Evolutionary conservation across 192 early-diverging fungal genomes (phyloP).

Genomic region (Ambispora gerdemannii): DNA sequence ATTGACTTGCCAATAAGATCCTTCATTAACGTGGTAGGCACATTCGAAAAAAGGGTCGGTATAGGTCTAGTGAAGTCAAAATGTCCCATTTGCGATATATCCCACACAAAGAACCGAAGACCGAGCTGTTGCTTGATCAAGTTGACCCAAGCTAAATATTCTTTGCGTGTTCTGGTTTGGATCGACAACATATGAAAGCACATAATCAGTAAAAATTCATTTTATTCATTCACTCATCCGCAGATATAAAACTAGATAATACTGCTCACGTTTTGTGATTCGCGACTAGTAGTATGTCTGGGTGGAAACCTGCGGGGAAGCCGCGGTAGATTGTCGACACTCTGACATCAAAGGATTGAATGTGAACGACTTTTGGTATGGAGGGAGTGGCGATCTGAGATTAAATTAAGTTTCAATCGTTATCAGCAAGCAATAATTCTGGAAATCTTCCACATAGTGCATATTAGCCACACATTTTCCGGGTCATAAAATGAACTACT

Average conservation of each 20-base stretch:
- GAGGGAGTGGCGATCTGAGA: constrained; percentile 15
- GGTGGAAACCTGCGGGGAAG: constrained; percentile 16
- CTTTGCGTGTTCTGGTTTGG: constrained; percentile 21
- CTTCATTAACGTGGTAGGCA: constrained; percentile 28
- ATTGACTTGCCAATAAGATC: constrained; percentile 22
- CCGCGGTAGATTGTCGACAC: constrained; percentile 25
- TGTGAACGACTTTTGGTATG: constrained; percentile 28
- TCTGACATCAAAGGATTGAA: constrained; percentile 27
- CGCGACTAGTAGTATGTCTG: constrained; percentile 16
- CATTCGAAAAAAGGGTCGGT: constrained; percentile 18
- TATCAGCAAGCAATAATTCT: constrained; percentile 13
- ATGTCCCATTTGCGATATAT: constrained; percentile 30
- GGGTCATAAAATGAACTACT: constrained; percentile 1
- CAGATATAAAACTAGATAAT: background rate
- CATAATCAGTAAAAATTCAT: no score
- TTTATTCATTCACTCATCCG: background rate
- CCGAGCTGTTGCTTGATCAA: constrained; percentile 15
- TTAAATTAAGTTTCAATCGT: constrained; percentile 1
- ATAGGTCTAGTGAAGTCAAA: constrained; percentile 15
- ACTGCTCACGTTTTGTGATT: constrained; percentile 26
- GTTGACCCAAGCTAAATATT: constrained; percentile 18
- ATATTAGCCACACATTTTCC: background rate
- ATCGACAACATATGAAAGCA: no score
- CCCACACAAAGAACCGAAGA: constrained; percentile 21
- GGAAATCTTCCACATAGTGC: background rate